Percentiles rank a stretch among this genome's conserved stretches.
Evolutionary conservation across 2,329 filamentous ascomycete species (phyloP).

Genomic region (Pseudomassariella vexata): DNA sequence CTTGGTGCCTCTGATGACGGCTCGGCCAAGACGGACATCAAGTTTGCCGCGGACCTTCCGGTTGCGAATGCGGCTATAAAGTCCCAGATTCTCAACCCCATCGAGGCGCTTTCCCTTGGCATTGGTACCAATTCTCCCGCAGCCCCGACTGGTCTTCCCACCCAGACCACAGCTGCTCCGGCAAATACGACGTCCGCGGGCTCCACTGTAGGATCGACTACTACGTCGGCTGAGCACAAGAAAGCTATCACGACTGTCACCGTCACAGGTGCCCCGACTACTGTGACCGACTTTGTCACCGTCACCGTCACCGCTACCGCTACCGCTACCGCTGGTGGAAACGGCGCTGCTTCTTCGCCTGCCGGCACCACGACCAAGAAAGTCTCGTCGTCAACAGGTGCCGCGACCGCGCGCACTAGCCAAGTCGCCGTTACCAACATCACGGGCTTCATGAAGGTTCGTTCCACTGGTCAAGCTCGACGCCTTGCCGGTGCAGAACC

Average conservation of each 20-base stretch:
- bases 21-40: constrained; percentile 25
- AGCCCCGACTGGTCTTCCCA: constrained; percentile 14
- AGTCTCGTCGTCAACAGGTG: constrained; percentile 3
- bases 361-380: constrained; percentile 5
- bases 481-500: constrained; percentile 7
- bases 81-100: constrained; percentile 35
- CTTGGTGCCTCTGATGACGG: constrained; percentile 22
- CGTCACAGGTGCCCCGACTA: constrained; percentile 32
- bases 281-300: constrained; percentile 32
- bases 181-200: constrained; percentile 6
- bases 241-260: constrained; percentile 33
- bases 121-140: constrained; percentile 17
- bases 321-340: constrained; percentile 3
- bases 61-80: constrained; percentile 29
- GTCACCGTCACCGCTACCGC: constrained; percentile 21
- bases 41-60: constrained; percentile 25
- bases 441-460: constrained; percentile 18
- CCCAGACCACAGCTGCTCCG: constrained; percentile 8
- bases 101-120: constrained; percentile 30
- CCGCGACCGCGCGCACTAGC: constrained; percentile 2
- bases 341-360: constrained; percentile 2
- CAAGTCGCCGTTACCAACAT: constrained; percentile 10
- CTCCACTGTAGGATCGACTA: constrained; percentile 1
- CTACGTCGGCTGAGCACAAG: constrained; percentile 12
- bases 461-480: constrained; percentile 19